phyloP scores from a whole-genome alignment of 371 early-diverging fungal genomes.

The Coemansia sp. region DNA sequence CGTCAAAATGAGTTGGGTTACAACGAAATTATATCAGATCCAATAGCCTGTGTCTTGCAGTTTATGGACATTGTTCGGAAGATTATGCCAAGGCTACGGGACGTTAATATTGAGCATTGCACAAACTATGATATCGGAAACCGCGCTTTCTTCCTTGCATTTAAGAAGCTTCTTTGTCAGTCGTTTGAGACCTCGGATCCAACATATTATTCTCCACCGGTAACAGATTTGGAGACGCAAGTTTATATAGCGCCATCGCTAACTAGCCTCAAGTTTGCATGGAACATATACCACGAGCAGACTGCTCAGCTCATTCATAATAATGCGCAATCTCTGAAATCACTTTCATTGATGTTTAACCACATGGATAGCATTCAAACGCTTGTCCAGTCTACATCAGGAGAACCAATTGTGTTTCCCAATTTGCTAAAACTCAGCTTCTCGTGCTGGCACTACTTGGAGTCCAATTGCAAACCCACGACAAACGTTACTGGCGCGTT shows the following conservation, averaged over 20 bases:
- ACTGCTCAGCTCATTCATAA: slow-evolving; percentile 6
- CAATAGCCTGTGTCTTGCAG: background rate
- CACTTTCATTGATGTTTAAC: slow-evolving; percentile 3
- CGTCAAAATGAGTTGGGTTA: background rate
- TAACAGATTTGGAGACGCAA: background rate
- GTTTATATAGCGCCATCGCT: background rate
- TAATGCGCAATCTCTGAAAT: slow-evolving; percentile 1
- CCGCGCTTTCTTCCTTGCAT: background rate
- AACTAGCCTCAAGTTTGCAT: slow-evolving; percentile 15
- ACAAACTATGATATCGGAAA: background rate
- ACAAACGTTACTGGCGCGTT: background rate
- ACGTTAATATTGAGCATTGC: background rate
- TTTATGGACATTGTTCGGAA: background rate
- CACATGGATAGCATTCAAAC: background rate
- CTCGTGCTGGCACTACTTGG: slow-evolving; percentile 12
- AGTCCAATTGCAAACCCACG: background rate
- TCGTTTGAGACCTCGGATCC: background rate
- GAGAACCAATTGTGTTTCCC: background rate
- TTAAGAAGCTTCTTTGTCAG: background rate
- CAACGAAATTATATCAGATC: background rate
- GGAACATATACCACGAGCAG: slow-evolving; percentile 9
- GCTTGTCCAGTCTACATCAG: background rate
- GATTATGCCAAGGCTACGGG: background rate
- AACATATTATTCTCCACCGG: no score
- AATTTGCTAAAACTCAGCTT: background rate